phyloP scores from a whole-genome alignment of 2,329 filamentous ascomycete genomes.

The Colletotrichum sidae region DNA sequence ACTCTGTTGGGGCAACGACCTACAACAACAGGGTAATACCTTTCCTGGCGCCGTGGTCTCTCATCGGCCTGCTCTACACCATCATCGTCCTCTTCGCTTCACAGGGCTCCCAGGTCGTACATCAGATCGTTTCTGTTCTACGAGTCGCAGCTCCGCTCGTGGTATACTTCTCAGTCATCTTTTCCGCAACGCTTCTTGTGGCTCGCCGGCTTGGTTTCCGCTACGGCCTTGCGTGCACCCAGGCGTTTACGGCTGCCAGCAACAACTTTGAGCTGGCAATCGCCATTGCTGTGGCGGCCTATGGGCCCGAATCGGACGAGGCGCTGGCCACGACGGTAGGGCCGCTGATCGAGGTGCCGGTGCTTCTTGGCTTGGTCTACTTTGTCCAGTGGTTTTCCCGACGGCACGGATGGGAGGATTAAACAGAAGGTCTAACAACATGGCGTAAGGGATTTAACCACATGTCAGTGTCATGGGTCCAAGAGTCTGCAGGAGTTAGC shows the following conservation, averaged over 20 bases:
- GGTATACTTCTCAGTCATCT: constrained; percentile 84
- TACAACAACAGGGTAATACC: constrained; percentile 79
- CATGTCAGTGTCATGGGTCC: constrained; percentile 26
- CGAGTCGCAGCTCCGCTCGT: constrained; percentile 84
- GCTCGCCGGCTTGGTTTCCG: constrained; percentile 77
- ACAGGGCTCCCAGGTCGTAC: constrained; percentile 80
- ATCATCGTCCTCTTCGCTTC: constrained; percentile 88
- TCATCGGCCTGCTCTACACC: constrained; percentile 88
- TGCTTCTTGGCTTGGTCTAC: constrained; percentile 83
- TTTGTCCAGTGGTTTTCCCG: constrained; percentile 70
- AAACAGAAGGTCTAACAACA: constrained; percentile 15
- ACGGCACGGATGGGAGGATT: constrained; percentile 65
- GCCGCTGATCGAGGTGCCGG: constrained; percentile 87
- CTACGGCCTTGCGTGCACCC: constrained; percentile 77
- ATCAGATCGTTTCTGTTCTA: constrained; percentile 86
- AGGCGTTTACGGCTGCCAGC: constrained; percentile 89
- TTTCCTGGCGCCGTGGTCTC: constrained; percentile 77
- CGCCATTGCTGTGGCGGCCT: constrained; percentile 85
- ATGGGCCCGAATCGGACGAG: constrained; percentile 81
- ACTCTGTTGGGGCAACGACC: constrained; percentile 64
- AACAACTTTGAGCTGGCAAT: constrained; percentile 96
- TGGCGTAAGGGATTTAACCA: constrained; percentile 9
- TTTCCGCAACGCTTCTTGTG: constrained; percentile 74
- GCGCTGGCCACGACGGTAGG: constrained; percentile 87
- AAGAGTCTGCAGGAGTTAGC: constrained; percentile 20